These are phyloP conservation scores for Nectriaceae sp. DNA, from an alignment of 2,329 filamentous ascomycete species.

Conservation along the genomic window DNA sequence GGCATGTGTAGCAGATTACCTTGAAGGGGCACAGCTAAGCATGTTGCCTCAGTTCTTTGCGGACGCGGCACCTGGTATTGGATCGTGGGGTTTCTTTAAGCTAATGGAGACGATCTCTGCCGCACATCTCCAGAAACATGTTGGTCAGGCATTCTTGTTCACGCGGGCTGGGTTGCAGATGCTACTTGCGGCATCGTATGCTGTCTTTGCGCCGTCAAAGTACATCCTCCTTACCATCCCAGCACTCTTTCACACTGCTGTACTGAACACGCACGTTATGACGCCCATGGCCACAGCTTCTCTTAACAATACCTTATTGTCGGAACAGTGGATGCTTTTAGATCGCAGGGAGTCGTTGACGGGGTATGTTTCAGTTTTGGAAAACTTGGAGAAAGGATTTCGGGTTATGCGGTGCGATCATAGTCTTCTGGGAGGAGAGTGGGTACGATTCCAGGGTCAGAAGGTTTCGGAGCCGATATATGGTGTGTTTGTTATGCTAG, in stretches of 20 bases:
- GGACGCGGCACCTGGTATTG: conserved; percentile 66
- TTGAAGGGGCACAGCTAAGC: conserved; percentile 63
- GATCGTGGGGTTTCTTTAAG: conserved; percentile 67
- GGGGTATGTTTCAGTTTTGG: conserved; percentile 88
- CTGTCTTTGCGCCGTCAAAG: conserved; percentile 68
- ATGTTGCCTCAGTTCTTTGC: conserved; percentile 56
- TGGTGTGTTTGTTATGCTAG: conserved; percentile 92
- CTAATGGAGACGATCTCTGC: conserved; percentile 44
- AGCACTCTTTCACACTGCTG: conserved; percentile 69
- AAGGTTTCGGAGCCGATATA: conserved; percentile 84
- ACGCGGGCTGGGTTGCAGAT: conserved; percentile 75
- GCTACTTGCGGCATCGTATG: conserved; percentile 64
- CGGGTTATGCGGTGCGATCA: conserved; percentile 91
- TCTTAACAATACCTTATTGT: conserved; percentile 66
- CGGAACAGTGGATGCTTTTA: conserved; percentile 72
- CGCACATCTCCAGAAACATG: conserved; percentile 45
- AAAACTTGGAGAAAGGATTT: conserved; percentile 71
- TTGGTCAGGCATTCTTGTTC: conserved; percentile 65
- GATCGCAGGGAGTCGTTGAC: conserved; percentile 85
- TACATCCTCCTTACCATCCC: conserved; percentile 67
- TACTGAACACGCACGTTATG: conserved; percentile 74
- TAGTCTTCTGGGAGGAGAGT: conserved; percentile 90
- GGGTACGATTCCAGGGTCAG: conserved; percentile 61
- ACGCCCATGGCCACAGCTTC: conserved; percentile 58
- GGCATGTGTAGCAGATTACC: conserved; percentile 61